Percentiles rank a stretch among this genome's conserved stretches.
phyloP scores from a whole-genome alignment of 2,329 filamentous ascomycete genomes.

The Alternaria sp. region DNA sequence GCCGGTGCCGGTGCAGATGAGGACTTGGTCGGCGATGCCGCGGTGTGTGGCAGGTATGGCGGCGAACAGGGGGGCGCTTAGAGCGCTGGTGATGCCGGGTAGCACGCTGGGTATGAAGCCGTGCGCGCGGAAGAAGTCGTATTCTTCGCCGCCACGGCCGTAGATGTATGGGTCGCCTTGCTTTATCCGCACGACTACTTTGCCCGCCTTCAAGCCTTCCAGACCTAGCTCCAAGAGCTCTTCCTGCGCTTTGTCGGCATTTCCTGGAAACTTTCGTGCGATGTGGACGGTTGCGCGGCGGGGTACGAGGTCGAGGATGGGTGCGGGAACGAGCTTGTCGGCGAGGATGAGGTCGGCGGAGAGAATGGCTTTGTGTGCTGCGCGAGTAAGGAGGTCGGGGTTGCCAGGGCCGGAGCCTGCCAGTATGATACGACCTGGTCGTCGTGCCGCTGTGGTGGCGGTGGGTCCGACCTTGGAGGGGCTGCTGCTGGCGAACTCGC shows the following conservation, averaged over 20 bases:
- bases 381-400: constrained; percentile 85
- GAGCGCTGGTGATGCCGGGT: constrained; percentile 87
- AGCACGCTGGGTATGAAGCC: constrained; percentile 77
- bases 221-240: constrained; percentile 84
- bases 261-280: constrained; percentile 95
- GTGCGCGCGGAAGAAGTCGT: constrained; percentile 76
- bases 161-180: constrained; percentile 98
- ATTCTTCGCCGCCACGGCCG: constrained; percentile 92
- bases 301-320: constrained; percentile 87
- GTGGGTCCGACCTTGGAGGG: constrained; percentile 38
- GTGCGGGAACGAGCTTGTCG: constrained; percentile 83
- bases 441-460: constrained; percentile 25
- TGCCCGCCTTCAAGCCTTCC: constrained; percentile 70
- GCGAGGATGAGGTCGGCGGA: constrained; percentile 80
- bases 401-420: constrained; percentile 93
- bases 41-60: constrained; percentile 87
- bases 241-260: constrained; percentile 90
- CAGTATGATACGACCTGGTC: constrained; percentile 76
- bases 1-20: constrained; percentile 96
- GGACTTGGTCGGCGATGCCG: constrained; percentile 86
- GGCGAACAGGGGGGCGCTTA: constrained; percentile 88
- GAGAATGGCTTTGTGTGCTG: constrained; percentile 77
- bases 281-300: constrained; percentile 89
- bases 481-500: constrained; percentile 66
- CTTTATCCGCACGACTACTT: constrained; percentile 86